Conservation (phyloP, 257 asterid genomes). For the Jacaranda mimosifolia region DNA sequence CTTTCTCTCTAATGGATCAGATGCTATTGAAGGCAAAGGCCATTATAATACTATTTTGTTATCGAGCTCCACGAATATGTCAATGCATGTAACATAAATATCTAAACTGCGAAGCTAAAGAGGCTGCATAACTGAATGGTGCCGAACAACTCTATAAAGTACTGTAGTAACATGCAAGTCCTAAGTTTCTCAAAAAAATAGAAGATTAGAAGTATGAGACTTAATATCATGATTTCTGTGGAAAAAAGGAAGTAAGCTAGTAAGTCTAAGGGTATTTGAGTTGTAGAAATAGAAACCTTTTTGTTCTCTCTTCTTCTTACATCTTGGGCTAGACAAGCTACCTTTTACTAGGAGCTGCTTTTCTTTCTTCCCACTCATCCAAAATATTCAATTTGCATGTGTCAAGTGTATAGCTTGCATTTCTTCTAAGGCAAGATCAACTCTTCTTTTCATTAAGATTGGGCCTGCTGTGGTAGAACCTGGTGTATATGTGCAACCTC, state of each 20-base stretch:
- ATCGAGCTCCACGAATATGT: neutral
- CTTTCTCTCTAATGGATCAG: slow-evolving; percentile 33
- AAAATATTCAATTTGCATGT: neutral
- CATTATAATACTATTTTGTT: neutral
- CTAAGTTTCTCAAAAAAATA: no score
- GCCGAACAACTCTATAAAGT: neutral
- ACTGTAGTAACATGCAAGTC: no score
- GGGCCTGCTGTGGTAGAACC: neutral
- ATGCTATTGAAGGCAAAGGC: slow-evolving; percentile 22
- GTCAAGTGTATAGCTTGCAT: neutral
- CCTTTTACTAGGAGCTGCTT: neutral
- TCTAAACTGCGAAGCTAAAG: neutral
- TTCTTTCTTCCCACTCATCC: neutral
- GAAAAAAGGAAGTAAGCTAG: slow-evolving; percentile 2
- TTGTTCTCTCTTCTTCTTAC: neutral
- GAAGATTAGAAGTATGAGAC: neutral
- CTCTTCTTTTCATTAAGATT: neutral
- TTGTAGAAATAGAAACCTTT: neutral
- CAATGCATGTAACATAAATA: slow-evolving; percentile 6
- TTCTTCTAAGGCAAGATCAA: neutral
- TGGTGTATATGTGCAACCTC: no score
- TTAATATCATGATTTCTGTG: neutral
- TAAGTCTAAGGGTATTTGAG: neutral
- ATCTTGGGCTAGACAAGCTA: neutral
- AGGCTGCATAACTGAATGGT: slow-evolving; percentile 4